Evolutionary conservation across 768 basidiomycete species (phyloP).

Genomic region (Hortiboletus campestris): DNA sequence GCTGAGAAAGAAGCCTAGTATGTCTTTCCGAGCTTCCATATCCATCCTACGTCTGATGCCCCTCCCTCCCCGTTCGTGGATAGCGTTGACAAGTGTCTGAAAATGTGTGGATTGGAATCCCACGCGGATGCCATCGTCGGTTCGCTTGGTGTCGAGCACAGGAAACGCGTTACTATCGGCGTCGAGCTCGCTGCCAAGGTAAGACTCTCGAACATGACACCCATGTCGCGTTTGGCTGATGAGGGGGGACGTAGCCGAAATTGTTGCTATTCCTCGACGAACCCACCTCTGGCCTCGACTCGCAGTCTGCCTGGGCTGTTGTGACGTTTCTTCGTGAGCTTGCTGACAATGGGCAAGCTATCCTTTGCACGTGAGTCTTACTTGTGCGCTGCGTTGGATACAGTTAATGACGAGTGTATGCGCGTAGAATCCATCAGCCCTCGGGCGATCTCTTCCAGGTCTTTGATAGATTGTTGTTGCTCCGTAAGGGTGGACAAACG

Average conservation of each 20-base stretch:
- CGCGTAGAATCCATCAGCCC: slow-evolving; percentile 29
- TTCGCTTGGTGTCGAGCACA: slow-evolving; percentile 46
- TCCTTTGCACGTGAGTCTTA: slow-evolving; percentile 50
- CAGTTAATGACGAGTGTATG: not conserved
- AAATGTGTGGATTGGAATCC: slow-evolving; percentile 62
- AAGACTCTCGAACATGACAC: slow-evolving; percentile 1
- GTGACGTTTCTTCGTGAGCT: slow-evolving; percentile 48
- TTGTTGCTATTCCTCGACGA: slow-evolving; percentile 59
- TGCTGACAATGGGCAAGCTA: slow-evolving; percentile 52
- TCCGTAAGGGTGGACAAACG: slow-evolving; percentile 54
- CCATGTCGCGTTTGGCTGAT: not conserved
- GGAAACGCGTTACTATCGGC: slow-evolving; percentile 57
- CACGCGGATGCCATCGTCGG: slow-evolving; percentile 65
- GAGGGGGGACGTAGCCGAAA: slow-evolving; percentile 32
- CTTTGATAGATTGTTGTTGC: slow-evolving; percentile 50
- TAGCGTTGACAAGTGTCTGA: slow-evolving; percentile 55
- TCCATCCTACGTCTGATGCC: not conserved
- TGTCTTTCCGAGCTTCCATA: slow-evolving; percentile 22
- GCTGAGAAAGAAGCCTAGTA: slow-evolving; percentile 80
- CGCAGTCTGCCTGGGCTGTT: slow-evolving; percentile 52
- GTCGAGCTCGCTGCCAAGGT: slow-evolving; percentile 60
- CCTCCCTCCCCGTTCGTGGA: not conserved
- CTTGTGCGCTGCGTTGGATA: not conserved
- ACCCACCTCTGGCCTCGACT: slow-evolving; percentile 56
- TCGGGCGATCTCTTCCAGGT: slow-evolving; percentile 50